A percentile compares a stretch with the other conserved stretches of the same genome.
phyloP scores from a whole-genome alignment of 2,329 filamentous ascomycete genomes.

The Colletotrichum sp. region DNA sequence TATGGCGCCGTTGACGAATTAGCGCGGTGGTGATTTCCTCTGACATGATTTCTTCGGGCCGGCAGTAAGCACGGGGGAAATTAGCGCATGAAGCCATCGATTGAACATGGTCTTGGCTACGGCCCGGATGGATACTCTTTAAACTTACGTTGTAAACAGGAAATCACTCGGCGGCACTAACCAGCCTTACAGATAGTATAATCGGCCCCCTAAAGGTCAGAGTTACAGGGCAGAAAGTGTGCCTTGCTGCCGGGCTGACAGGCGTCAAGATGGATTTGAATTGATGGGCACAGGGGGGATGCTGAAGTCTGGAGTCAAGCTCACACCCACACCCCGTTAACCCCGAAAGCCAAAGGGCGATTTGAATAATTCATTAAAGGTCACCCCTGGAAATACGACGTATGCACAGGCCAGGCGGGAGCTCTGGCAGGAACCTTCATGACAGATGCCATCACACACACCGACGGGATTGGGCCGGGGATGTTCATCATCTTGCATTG shows the following conservation, averaged over 20 bases:
- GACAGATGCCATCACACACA: background rate
- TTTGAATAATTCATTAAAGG: background rate
- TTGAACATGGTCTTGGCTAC: background rate
- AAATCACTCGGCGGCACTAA: background rate
- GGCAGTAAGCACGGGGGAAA: background rate
- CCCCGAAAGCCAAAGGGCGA: background rate
- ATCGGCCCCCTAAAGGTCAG: background rate
- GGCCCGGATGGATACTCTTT: background rate
- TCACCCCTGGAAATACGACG: background rate
- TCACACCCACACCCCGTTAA: background rate
- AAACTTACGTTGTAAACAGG: background rate
- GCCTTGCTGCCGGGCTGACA: slow-evolving; percentile 1
- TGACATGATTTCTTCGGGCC: background rate
- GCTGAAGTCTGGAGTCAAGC: background rate
- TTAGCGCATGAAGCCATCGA: background rate
- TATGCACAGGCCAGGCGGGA: background rate
- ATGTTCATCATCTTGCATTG: background rate
- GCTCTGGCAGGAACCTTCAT: background rate
- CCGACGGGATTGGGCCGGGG: background rate
- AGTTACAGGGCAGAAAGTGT: background rate
- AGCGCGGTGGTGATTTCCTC: background rate
- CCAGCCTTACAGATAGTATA: background rate
- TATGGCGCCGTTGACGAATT: background rate
- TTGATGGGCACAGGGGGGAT: background rate
- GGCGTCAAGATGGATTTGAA: background rate